These are phyloP conservation scores for Phytophthora syringae DNA, from an alignment of 352 stramenopile species.

Conservation along the genomic window DNA sequence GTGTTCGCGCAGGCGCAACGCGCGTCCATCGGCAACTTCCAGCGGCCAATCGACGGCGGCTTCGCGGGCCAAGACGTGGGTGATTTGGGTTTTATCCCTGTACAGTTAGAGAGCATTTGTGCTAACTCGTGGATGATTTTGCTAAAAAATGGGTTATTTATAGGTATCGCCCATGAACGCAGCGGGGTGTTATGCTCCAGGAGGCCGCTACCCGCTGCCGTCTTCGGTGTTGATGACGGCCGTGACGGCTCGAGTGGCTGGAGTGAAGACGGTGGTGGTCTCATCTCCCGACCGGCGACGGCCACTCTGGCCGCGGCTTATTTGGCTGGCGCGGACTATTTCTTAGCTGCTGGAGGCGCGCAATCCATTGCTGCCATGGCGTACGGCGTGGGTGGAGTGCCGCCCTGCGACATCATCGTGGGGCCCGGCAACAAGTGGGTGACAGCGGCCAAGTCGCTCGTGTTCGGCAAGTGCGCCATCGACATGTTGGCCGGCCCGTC, in stretches of 20 bases:
- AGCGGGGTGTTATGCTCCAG: slow-evolving; percentile 97
- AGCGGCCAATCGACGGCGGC: slow-evolving; percentile 95
- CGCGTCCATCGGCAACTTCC: slow-evolving; percentile 91
- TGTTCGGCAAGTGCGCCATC: slow-evolving; percentile 97
- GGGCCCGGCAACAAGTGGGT: slow-evolving; percentile 99
- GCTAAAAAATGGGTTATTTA: neutral
- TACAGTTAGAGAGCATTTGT: slow-evolving; percentile 2
- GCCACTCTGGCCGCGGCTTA: slow-evolving; percentile 96
- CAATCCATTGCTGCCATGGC: slow-evolving; percentile 96
- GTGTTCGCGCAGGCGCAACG: slow-evolving; percentile 95
- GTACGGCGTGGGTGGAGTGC: slow-evolving; percentile 93
- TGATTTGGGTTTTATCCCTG: slow-evolving; percentile 47
- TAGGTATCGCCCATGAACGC: slow-evolving; percentile 65
- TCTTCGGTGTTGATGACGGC: slow-evolving; percentile 99
- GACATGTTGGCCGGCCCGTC: slow-evolving; percentile 99
- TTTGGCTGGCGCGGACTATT: slow-evolving; percentile 92
- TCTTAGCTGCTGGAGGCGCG: slow-evolving; percentile 78
- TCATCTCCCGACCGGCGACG: slow-evolving; percentile 91
- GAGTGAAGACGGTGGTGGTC: slow-evolving; percentile 95
- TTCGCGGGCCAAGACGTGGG: slow-evolving; percentile 93
- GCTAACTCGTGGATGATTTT: neutral
- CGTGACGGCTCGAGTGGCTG: slow-evolving; percentile 94
- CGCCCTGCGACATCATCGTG: slow-evolving; percentile 97
- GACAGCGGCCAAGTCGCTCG: slow-evolving; percentile 98
- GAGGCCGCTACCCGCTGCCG: slow-evolving; percentile 96